Conservation (phyloP, 2,329 filamentous ascomycete species). For the Coniochaeta pulveracea region DNA sequence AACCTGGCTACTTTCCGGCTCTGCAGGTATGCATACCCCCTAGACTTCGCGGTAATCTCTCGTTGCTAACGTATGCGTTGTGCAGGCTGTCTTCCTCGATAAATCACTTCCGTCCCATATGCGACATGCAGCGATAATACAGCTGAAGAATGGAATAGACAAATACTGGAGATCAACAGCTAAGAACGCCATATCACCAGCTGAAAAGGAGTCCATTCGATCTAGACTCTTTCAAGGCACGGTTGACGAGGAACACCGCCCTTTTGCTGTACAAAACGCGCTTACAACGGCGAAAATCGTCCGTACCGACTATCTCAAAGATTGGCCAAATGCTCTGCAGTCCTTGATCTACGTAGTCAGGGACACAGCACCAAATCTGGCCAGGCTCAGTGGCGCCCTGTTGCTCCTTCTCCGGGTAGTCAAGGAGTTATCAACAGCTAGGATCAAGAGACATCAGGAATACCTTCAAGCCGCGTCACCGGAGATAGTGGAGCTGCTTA, state of each 20-base stretch:
- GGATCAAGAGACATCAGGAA: constrained; percentile 62
- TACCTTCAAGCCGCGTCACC: constrained; percentile 69
- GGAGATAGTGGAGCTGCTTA: constrained; percentile 72
- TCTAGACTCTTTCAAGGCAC: constrained; percentile 65
- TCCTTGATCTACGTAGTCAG: constrained; percentile 56
- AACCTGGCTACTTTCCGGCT: constrained; percentile 53
- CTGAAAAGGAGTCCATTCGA: constrained; percentile 70
- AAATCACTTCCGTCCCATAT: constrained; percentile 64
- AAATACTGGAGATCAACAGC: constrained; percentile 70
- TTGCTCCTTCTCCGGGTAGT: constrained; percentile 74
- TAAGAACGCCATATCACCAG: constrained; percentile 56
- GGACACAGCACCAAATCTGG: constrained; percentile 48
- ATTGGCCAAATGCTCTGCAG: constrained; percentile 61
- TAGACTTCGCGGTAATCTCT: neutral
- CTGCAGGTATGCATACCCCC: constrained; percentile 43
- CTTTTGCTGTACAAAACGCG: constrained; percentile 78
- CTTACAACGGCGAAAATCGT: constrained; percentile 80
- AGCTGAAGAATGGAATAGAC: constrained; percentile 94
- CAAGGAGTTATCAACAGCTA: constrained; percentile 79
- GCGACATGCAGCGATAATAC: constrained; percentile 82
- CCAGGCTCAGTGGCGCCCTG: constrained; percentile 60
- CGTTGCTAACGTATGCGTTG: neutral
- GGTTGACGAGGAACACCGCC: constrained; percentile 62
- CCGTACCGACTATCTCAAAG: constrained; percentile 76
- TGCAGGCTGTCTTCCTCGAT: constrained; percentile 69